Conservation (phyloP, 305 asterid species). For the Fraxinus baroniana region DNA sequence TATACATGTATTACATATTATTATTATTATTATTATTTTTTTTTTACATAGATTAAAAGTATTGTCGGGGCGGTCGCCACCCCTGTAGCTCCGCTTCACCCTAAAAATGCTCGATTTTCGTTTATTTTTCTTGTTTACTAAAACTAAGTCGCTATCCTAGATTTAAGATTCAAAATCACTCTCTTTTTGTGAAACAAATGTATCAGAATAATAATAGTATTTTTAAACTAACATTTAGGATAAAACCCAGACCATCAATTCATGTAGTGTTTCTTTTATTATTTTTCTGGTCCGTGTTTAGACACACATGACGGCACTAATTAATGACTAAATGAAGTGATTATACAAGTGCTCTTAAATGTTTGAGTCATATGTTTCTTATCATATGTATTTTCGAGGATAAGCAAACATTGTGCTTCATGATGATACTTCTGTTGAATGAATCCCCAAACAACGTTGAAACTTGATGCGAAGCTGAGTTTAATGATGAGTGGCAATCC, state of each 20-base stretch:
- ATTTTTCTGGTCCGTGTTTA: not conserved
- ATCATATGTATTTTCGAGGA: constrained; percentile 38
- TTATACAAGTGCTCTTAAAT: constrained; percentile 47
- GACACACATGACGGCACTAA: not conserved
- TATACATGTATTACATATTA: too few species aligned
- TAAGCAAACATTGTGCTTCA: constrained; percentile 44
- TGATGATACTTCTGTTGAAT: constrained; percentile 53
- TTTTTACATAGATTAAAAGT: not conserved
- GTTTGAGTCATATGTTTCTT: constrained; percentile 50
- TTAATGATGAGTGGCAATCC: constrained; percentile 52
- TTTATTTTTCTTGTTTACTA: too few species aligned
- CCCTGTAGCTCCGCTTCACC: not conserved
- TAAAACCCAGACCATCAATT: not conserved
- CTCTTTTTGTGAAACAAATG: not conserved
- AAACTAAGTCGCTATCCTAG: not conserved
- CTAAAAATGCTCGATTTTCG: not conserved
- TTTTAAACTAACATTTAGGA: too few species aligned
- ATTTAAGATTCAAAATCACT: not conserved
- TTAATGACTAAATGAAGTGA: constrained; percentile 16
- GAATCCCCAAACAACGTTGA: constrained; percentile 57
- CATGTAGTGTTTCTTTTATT: not conserved
- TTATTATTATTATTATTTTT: too few species aligned
- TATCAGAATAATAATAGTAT: too few species aligned
- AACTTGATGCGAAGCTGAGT: constrained; percentile 47
- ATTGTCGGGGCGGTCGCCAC: not conserved